A percentile compares a stretch with the other conserved stretches of the same genome.
Conservation (phyloP, 2,329 filamentous ascomycete genomes). For the Tolypocladium ovalisporum region DNA sequence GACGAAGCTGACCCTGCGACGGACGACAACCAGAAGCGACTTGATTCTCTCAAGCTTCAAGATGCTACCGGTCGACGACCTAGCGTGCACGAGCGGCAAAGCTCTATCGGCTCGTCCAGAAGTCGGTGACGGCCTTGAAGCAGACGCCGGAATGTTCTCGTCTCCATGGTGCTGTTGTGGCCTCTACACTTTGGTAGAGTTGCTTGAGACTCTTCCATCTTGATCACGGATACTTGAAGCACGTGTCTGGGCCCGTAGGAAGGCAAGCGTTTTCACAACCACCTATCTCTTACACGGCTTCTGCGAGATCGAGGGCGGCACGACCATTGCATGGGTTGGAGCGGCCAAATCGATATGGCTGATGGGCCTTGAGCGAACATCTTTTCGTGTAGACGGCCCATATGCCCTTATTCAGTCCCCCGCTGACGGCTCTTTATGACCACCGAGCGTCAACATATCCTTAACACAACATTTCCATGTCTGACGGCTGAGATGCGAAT, state of each 20-base stretch:
- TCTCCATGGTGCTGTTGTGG: background rate
- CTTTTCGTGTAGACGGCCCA: background rate
- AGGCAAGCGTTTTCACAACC: background rate
- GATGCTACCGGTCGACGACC: conserved; percentile 57
- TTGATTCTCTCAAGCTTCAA: conserved; percentile 84
- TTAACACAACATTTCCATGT: background rate
- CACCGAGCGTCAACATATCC: background rate
- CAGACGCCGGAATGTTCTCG: background rate
- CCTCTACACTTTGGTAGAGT: no score
- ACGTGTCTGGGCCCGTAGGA: background rate
- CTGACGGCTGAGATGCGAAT: background rate
- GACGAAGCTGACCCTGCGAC: conserved; percentile 72
- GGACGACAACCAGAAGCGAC: conserved; percentile 74
- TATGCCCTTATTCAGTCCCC: background rate
- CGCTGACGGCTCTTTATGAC: background rate
- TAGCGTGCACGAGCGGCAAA: conserved; percentile 46
- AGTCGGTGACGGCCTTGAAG: conserved; percentile 31
- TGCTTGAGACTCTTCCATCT: background rate
- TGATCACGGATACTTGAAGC: background rate
- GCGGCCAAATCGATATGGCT: background rate
- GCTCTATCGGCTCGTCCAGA: conserved; percentile 42
- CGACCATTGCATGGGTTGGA: no score
- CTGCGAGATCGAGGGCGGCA: background rate
- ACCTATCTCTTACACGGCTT: background rate
- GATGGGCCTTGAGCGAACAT: background rate